Evolutionary conservation across 768 basidiomycete species (phyloP).

Genomic region (Termitomyces sp.): DNA sequence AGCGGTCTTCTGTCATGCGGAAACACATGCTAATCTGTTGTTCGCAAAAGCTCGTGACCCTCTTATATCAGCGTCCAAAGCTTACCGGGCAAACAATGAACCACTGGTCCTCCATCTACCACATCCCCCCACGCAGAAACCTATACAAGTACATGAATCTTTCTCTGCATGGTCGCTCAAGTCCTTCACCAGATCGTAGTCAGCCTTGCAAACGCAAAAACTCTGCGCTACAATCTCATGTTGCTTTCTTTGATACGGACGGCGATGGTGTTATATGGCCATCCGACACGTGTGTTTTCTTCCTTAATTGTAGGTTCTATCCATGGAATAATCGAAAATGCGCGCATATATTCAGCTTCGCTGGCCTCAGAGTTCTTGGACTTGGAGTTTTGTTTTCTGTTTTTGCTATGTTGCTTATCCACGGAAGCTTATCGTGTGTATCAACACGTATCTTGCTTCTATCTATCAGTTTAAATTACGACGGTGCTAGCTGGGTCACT

Average conservation of each 20-base stretch:
- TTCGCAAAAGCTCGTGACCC: not conserved
- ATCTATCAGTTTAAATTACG: not conserved
- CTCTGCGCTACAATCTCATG: slow-evolving; percentile 35
- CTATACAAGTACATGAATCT: slow-evolving; percentile 4
- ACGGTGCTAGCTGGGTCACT: slow-evolving; percentile 25
- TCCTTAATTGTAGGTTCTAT: not conserved
- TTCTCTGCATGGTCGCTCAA: slow-evolving; percentile 9
- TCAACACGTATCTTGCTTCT: not conserved
- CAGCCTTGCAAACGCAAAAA: slow-evolving; percentile 18
- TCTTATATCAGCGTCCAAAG: not conserved
- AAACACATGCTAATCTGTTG: too few relatives aligned
- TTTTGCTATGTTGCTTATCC: slow-evolving; percentile 31
- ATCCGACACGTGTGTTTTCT: slow-evolving; percentile 31
- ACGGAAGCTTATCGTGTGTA: slow-evolving; percentile 35
- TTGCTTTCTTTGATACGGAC: slow-evolving; percentile 41
- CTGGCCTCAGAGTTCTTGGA: slow-evolving; percentile 31
- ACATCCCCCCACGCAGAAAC: slow-evolving; percentile 8
- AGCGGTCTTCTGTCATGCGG: too few relatives aligned
- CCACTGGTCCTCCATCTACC: slow-evolving; percentile 11
- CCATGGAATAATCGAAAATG: not conserved
- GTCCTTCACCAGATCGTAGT: slow-evolving; percentile 6
- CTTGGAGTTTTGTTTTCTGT: slow-evolving; percentile 30
- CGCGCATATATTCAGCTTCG: slow-evolving; percentile 1
- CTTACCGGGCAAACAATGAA: slow-evolving; percentile 1
- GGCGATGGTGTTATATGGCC: slow-evolving; percentile 42